Evolutionary conservation across 371 early-diverging fungal genomes (phyloP).

Genomic region (Nosema muscidifuracis): DNA sequence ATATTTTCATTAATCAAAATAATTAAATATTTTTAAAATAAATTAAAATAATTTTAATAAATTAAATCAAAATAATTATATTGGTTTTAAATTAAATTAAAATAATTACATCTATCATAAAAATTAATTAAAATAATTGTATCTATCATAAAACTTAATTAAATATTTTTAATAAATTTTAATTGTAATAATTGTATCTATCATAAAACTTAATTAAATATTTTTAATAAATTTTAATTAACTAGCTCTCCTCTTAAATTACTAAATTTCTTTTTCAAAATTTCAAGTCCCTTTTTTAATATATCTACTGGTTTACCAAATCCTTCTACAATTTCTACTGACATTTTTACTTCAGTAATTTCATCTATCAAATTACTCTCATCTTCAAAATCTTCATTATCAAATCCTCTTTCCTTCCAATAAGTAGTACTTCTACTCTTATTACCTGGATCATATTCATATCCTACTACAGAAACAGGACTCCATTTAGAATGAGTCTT

Average conservation of each 20-base stretch:
- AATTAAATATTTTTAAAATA: too few species aligned
- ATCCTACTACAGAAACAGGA: slow-evolving; percentile 83
- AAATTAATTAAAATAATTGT: too few species aligned
- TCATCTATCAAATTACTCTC: slow-evolving; percentile 28
- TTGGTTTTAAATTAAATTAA: too few species aligned
- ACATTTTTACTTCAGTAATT: slow-evolving; percentile 49
- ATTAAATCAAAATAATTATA: too few species aligned
- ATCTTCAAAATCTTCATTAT: slow-evolving; percentile 53
- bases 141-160: too few species aligned
- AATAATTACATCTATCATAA: too few species aligned
- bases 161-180: too few species aligned
- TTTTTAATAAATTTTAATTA: too few species aligned
- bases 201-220: too few species aligned
- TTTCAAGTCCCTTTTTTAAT: slow-evolving; percentile 40
- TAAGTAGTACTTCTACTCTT: slow-evolving; percentile 74
- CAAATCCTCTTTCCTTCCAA: slow-evolving; percentile 80
- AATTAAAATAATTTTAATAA: too few species aligned
- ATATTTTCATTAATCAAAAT: too few species aligned
- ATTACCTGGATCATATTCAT: slow-evolving; percentile 94
- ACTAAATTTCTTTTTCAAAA: slow-evolving; percentile 51
- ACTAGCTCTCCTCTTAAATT: slow-evolving; percentile 15
- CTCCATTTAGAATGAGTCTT: slow-evolving; percentile 94
- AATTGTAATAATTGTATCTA: too few species aligned
- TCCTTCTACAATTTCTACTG: slow-evolving; percentile 61
- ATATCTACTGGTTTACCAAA: slow-evolving; percentile 52